A percentile compares a stretch with the other conserved stretches of the same genome.
phyloP scores from a whole-genome alignment of 164 flowering plant genomes.

The Nymphaea colorata region DNA sequence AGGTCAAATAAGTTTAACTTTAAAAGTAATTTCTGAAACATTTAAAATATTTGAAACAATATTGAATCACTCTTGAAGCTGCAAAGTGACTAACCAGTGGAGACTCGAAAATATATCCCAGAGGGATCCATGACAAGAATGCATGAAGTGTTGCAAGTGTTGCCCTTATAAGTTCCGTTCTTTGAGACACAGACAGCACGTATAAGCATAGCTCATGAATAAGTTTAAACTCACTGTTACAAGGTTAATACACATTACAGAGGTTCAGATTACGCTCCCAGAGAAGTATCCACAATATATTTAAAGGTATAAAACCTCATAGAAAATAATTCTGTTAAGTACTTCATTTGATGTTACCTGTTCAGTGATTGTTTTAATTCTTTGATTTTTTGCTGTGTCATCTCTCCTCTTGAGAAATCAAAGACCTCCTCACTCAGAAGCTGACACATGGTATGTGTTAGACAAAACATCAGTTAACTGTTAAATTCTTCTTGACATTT shows the following conservation, averaged over 20 bases:
- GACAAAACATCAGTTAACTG: background rate
- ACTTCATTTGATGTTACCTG: constrained; percentile 33
- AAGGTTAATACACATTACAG: background rate
- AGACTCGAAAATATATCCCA: constrained; percentile 97
- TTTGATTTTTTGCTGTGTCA: constrained; percentile 96
- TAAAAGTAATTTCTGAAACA: background rate
- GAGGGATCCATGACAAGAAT: constrained; percentile 95
- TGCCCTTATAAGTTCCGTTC: constrained; percentile 87
- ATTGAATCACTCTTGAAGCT: background rate
- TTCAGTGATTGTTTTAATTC: constrained; percentile 92
- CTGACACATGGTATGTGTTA: constrained; percentile 22
- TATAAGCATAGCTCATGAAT: constrained; percentile 96
- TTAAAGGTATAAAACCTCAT: no score
- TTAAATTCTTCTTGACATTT: background rate
- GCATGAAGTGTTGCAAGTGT: constrained; percentile 95
- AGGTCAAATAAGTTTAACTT: background rate
- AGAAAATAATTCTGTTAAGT: background rate
- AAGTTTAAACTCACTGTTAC: constrained; percentile 90
- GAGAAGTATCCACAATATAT: background rate
- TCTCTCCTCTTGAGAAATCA: constrained; percentile 98
- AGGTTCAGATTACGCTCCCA: background rate
- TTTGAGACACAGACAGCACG: constrained; percentile 91
- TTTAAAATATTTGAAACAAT: background rate
- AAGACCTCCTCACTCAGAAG: constrained; percentile 98
- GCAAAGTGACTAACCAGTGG: constrained; percentile 59